Evolutionary conservation across 2,329 filamentous ascomycete genomes (phyloP).

Genomic region (Cladosporium colombiae): DNA sequence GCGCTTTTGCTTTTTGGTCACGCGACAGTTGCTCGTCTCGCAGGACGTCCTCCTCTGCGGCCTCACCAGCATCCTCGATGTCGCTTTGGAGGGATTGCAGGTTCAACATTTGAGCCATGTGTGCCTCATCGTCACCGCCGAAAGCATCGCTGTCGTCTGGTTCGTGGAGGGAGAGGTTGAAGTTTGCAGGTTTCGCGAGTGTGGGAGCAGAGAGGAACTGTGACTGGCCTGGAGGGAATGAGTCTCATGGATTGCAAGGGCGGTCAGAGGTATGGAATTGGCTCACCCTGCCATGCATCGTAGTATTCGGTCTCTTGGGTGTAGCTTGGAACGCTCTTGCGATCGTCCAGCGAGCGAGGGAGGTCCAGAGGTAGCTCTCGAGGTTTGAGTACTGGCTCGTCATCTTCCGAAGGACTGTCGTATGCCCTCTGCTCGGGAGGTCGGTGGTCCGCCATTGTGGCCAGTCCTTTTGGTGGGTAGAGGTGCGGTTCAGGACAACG

Average conservation of each 20-base stretch:
- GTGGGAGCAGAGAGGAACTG: conserved; percentile 90
- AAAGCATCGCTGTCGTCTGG: conserved; percentile 65
- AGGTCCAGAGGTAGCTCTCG: conserved; percentile 75
- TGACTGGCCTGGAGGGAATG: conserved; percentile 70
- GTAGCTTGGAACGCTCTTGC: conserved; percentile 66
- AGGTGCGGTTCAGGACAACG: conserved; percentile 4
- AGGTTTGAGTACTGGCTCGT: conserved; percentile 33
- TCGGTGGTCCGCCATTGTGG: conserved; percentile 11
- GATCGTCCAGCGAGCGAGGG: conserved; percentile 88
- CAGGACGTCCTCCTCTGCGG: conserved; percentile 78
- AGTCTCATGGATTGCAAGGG: conserved; percentile 13
- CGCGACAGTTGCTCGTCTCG: conserved; percentile 71
- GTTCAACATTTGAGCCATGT: conserved; percentile 93
- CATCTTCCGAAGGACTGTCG: conserved; percentile 22
- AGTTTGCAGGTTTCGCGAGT: conserved; percentile 78
- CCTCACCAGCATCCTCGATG: conserved; percentile 62
- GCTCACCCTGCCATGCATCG: conserved; percentile 93
- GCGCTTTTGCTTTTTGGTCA: conserved; percentile 73
- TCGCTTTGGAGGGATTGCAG: conserved; percentile 86
- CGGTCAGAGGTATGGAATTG: conserved; percentile 34
- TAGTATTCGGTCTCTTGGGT: conserved; percentile 93
- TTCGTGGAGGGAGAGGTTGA: conserved; percentile 83
- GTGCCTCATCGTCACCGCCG: conserved; percentile 74
- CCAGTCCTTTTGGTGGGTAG: neutral
- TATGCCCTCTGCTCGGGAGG: conserved; percentile 7